Evolutionary conservation across 208 protist genomes (phyloP).

Genomic region (Lotmaria passim): DNA sequence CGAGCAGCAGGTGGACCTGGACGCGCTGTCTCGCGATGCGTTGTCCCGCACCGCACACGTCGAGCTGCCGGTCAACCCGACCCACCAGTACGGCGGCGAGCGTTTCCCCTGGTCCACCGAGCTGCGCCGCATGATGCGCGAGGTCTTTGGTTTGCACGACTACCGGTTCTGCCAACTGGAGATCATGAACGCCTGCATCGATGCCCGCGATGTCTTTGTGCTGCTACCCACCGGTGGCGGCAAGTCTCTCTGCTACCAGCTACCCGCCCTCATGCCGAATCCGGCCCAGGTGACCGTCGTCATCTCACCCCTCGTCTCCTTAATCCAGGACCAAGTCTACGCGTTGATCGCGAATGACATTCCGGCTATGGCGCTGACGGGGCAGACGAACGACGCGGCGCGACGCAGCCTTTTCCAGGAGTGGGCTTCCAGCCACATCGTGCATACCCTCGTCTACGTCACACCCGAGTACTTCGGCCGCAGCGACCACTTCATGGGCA

Average conservation of each 20-base stretch:
- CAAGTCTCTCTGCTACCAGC: slow-evolving; percentile 97
- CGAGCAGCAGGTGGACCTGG: slow-evolving; percentile 47
- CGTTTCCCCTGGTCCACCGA: slow-evolving; percentile 80
- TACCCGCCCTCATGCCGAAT: slow-evolving; percentile 90
- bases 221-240: slow-evolving; percentile 95
- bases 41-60: slow-evolving; percentile 46
- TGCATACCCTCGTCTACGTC: slow-evolving; percentile 84
- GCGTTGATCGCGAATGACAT: slow-evolving; percentile 84
- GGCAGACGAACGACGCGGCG: slow-evolving; percentile 66
- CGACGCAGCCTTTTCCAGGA: slow-evolving; percentile 72
- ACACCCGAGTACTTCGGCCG: slow-evolving; percentile 91
- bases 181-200: slow-evolving; percentile 95
- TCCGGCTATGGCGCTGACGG: slow-evolving; percentile 78
- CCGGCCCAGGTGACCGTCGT: slow-evolving; percentile 91
- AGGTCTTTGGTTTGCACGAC: slow-evolving; percentile 89
- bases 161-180: slow-evolving; percentile 94
- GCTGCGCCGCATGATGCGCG: slow-evolving; percentile 87
- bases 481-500: slow-evolving; percentile 75
- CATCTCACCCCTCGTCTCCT: slow-evolving; percentile 96
- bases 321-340: slow-evolving; percentile 97
- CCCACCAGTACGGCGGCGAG: slow-evolving; percentile 69
- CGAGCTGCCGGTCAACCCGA: slow-evolving; percentile 75
- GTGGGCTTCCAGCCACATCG: slow-evolving; percentile 57
- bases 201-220: slow-evolving; percentile 93
- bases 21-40: slow-evolving; percentile 45